Percentiles rank a stretch among this genome's conserved stretches.
Evolutionary conservation across 768 basidiomycete genomes (phyloP).

Genomic region (Exidia glandulosa): DNA sequence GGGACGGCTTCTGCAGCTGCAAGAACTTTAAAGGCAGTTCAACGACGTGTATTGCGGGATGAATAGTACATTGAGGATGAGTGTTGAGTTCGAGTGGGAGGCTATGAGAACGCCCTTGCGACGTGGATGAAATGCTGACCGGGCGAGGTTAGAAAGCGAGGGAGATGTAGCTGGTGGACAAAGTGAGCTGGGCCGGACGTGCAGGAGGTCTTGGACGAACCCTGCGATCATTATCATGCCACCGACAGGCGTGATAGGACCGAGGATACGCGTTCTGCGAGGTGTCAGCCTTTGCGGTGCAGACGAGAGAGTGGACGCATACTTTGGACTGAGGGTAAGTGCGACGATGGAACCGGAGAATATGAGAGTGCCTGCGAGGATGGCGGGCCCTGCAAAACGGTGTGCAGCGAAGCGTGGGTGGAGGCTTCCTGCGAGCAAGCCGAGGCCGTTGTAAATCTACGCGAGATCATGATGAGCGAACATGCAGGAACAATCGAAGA

Average conservation of each 20-base stretch:
- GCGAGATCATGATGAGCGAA: neutral
- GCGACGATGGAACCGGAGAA: conserved; percentile 57
- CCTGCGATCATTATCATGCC: conserved; percentile 56
- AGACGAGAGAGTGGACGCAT: conserved; percentile 16
- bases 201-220: too few species aligned
- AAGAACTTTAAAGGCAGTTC: too few species aligned
- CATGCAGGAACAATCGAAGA: too few species aligned
- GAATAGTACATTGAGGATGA: too few species aligned
- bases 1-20: too few species aligned
- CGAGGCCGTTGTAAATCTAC: conserved; percentile 62
- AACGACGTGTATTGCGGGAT: too few species aligned
- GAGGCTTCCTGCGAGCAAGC: conserved; percentile 47
- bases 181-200: too few species aligned
- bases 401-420: conserved; percentile 51
- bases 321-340: conserved; percentile 37
- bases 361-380: conserved; percentile 41
- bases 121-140: too few species aligned
- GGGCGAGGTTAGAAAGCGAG: conserved; percentile 41
- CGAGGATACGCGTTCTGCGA: conserved; percentile 40
- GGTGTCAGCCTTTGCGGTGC: conserved; percentile 1
- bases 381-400: conserved; percentile 57
- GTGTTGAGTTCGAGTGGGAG: too few species aligned
- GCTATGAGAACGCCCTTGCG: too few species aligned
- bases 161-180: conserved; percentile 47
- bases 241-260: conserved; percentile 59